A percentile compares a stretch with the other conserved stretches of the same genome.
These are phyloP conservation scores for Trichoderma gracile DNA, from an alignment of 2,329 filamentous ascomycete genomes.

Conservation along the genomic window DNA sequence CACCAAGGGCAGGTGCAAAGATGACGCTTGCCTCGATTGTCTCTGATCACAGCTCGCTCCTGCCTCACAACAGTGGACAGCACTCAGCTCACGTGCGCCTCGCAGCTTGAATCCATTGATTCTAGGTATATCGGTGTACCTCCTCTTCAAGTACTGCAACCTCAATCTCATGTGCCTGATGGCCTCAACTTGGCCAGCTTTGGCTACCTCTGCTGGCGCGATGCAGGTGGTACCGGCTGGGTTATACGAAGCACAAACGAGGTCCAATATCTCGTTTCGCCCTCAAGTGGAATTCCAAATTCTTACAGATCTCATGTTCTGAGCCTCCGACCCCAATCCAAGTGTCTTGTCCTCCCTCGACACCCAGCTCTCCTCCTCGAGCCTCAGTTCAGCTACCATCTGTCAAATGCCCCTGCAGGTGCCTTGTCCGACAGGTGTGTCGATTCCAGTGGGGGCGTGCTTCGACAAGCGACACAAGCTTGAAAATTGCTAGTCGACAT, in stretches of 20 bases:
- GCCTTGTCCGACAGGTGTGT: constrained; percentile 21
- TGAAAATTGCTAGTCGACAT: constrained; percentile 4
- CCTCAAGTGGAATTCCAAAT: not conserved
- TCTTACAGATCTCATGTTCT: not conserved
- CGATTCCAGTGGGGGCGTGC: constrained; percentile 8
- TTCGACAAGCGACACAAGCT: constrained; percentile 17
- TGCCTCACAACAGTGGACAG: not conserved
- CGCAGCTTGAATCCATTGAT: not conserved
- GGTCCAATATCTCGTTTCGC: not conserved
- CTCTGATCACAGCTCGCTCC: not conserved
- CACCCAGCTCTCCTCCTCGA: not conserved
- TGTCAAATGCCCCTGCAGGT: constrained; percentile 23
- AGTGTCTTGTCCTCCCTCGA: not conserved
- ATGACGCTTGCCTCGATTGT: not conserved
- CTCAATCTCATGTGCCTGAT: not conserved
- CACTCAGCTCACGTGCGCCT: not conserved
- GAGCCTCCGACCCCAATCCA: not conserved
- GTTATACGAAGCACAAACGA: not conserved
- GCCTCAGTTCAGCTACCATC: not conserved
- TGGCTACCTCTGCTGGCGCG: not conserved
- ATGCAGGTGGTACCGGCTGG: not conserved
- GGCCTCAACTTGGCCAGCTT: not conserved
- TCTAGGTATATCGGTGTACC: no score
- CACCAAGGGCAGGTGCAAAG: not conserved
- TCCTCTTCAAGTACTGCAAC: not conserved